These are phyloP conservation scores for Kalmanozyma brasiliensis DNA, from an alignment of 1,284 basidiomycete genomes.

Conservation along the genomic window DNA sequence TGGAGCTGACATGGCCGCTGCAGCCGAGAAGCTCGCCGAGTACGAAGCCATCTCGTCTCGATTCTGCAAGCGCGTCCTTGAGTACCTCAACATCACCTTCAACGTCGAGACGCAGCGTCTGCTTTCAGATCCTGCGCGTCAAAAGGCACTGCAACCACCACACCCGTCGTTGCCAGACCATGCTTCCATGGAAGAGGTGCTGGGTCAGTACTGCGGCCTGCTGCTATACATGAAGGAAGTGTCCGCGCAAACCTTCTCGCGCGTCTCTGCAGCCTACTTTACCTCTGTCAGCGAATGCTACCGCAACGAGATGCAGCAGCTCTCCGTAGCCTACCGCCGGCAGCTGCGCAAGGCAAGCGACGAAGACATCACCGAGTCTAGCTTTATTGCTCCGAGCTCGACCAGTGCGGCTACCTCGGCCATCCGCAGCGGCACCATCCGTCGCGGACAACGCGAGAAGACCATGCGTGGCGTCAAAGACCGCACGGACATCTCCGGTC, in stretches of 20 bases:
- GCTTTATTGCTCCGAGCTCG: slow-evolving; percentile 28
- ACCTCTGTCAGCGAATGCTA: slow-evolving; percentile 56
- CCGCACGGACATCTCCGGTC: slow-evolving; percentile 28
- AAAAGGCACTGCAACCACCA: slow-evolving; percentile 45
- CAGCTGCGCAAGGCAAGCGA: slow-evolving; percentile 52
- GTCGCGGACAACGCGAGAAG: slow-evolving; percentile 35
- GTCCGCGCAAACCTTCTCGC: slow-evolving; percentile 65
- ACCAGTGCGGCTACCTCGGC: slow-evolving; percentile 19
- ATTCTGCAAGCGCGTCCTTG: slow-evolving; percentile 89
- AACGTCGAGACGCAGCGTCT: slow-evolving; percentile 68
- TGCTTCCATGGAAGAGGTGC: slow-evolving; percentile 76
- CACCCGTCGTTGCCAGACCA: slow-evolving; percentile 59
- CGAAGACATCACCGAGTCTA: slow-evolving; percentile 48
- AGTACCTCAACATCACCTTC: slow-evolving; percentile 90
- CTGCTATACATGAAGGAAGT: slow-evolving; percentile 95
- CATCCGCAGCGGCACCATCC: slow-evolving; percentile 51
- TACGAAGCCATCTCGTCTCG: slow-evolving; percentile 86
- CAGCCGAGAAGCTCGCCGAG: slow-evolving; percentile 82
- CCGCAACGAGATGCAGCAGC: slow-evolving; percentile 54
- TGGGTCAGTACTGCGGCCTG: slow-evolving; percentile 87
- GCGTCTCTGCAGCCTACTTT: slow-evolving; percentile 59
- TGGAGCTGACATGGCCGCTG: slow-evolving; percentile 79
- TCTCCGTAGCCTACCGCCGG: slow-evolving; percentile 46
- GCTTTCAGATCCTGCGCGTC: slow-evolving; percentile 43
- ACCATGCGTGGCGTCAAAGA: slow-evolving; percentile 15